phyloP scores from a whole-genome alignment of 257 asterid species.

The Plantago ovata region DNA sequence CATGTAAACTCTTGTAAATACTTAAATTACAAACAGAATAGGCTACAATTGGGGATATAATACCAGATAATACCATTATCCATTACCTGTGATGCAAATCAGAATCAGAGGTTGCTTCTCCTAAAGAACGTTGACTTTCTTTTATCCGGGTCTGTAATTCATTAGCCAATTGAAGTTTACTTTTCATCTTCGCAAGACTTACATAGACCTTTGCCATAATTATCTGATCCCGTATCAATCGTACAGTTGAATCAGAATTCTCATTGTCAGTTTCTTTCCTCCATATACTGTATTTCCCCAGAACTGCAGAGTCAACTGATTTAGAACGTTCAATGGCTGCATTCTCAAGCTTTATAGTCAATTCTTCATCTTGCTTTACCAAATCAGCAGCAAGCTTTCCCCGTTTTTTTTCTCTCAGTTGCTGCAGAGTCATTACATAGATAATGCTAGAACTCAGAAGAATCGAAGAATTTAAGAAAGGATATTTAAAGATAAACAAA shows the following conservation, averaged over 20 bases:
- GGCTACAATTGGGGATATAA: slow-evolving; percentile 15
- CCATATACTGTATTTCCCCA: slow-evolving; percentile 97
- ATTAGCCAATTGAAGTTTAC: slow-evolving; percentile 58
- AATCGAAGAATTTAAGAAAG: slow-evolving; percentile 2
- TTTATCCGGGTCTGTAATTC: slow-evolving; percentile 78
- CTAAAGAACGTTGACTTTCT: slow-evolving; percentile 94
- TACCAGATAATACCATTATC: slow-evolving; percentile 12
- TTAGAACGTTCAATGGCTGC: slow-evolving; percentile 92
- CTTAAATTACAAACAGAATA: slow-evolving; percentile 19
- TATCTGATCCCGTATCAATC: slow-evolving; percentile 92
- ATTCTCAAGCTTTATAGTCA: slow-evolving; percentile 80
- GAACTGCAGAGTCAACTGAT: slow-evolving; percentile 91
- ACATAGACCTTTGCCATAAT: slow-evolving; percentile 93
- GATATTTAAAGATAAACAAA: slow-evolving; percentile 14
- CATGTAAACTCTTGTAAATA: slow-evolving; percentile 21
- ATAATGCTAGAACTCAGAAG: slow-evolving; percentile 1
- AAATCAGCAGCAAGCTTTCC: slow-evolving; percentile 86
- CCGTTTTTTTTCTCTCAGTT: slow-evolving; percentile 68
- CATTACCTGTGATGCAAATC: slow-evolving; percentile 71
- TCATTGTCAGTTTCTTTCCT: slow-evolving; percentile 90
- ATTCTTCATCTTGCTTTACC: slow-evolving; percentile 81
- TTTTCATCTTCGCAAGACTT: slow-evolving; percentile 80
- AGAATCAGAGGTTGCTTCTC: slow-evolving; percentile 80
- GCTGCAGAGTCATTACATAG: slow-evolving; percentile 52
- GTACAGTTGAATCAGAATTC: slow-evolving; percentile 84